These are phyloP conservation scores for Candida qinlingensis DNA, from an alignment of 805 yeast genomes.

Conservation along the genomic window DNA sequence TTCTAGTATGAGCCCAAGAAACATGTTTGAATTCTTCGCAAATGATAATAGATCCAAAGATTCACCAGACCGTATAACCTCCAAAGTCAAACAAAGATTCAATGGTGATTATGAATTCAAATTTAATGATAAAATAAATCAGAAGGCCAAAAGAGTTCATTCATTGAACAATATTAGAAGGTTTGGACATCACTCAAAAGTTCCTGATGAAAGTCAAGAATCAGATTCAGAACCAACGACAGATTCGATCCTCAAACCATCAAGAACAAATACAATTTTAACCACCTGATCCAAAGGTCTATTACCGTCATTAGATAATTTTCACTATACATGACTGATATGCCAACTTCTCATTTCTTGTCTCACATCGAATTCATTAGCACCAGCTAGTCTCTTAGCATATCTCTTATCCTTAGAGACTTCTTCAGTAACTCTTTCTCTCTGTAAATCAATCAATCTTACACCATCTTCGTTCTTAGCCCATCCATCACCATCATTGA, in stretches of 20 bases:
- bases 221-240: neutral
- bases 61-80: neutral
- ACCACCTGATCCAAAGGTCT: neutral
- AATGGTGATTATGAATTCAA: constrained; percentile 1
- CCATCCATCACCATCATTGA: constrained; percentile 70
- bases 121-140: neutral
- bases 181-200: neutral
- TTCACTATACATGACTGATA: neutral
- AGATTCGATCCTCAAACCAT: neutral
- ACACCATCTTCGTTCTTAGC: constrained; percentile 42
- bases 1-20: neutral
- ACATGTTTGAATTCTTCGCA: constrained; percentile 1
- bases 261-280: neutral
- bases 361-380: constrained; percentile 2
- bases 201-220: neutral
- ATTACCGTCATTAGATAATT: neutral
- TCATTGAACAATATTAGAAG: neutral
- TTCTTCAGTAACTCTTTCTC: constrained; percentile 5
- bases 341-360: constrained; percentile 39
- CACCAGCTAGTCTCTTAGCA: constrained; percentile 2
- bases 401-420: neutral
- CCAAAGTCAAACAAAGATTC: constrained; percentile 5
- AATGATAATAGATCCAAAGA: neutral
- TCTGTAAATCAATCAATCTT: constrained; percentile 33
- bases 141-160: neutral